Base-by-base conservation (phyloP, 140 eudicot species). In the Bidens hawaiensis region DNA sequence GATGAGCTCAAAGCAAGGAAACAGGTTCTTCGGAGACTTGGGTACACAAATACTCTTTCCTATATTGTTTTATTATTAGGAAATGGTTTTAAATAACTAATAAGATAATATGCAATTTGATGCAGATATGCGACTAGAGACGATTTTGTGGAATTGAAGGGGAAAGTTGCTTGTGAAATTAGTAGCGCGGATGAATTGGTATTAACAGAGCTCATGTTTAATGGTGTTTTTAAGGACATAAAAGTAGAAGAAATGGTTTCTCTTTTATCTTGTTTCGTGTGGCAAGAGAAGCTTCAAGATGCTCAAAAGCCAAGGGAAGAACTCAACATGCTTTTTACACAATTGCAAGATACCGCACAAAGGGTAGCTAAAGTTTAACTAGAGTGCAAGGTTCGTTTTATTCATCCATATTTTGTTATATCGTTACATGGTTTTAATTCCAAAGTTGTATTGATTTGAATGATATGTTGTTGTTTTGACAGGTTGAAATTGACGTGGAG, bases 1-100 rank as follows among this genome's bases (percentile, higher is more conserved):
- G 97, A 94, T 62, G 99, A 94, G 75, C 97, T 94, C 70, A 94
- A 88, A 83, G 94, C 99, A 55, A 88, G 99, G 75, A 85, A 83
- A 81, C 78, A 95, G 60, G 95, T 83, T 46, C 93, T 94, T 26
- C 80, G 99, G 52, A 83, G 95, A 72, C 89, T 94, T 14, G 97
- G 97, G 97, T 93, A 87, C 64, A 54, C 64, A 54, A 28, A 12
- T 13, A 33, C 48, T 49, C 4, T 3, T 30, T 69, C 12, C 4
- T 30, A 28, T 34, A 4, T 67, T 12, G 2, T 22, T 54, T 23
- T 55, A 2, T 41, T 24, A 19, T 18, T 41, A 15, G 27, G 36
- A 53, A 66, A 7, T 16, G 5, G 31, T 21, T 6, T 19, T 43
- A 43, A 15, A 19, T 47, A 48, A 30, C 48, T 17, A 54, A 26